A percentile compares a stretch with the other conserved stretches of the same genome.
These are phyloP conservation scores for Lagenidium sp. DNA, from an alignment of 352 stramenopile species.

Conservation along the genomic window DNA sequence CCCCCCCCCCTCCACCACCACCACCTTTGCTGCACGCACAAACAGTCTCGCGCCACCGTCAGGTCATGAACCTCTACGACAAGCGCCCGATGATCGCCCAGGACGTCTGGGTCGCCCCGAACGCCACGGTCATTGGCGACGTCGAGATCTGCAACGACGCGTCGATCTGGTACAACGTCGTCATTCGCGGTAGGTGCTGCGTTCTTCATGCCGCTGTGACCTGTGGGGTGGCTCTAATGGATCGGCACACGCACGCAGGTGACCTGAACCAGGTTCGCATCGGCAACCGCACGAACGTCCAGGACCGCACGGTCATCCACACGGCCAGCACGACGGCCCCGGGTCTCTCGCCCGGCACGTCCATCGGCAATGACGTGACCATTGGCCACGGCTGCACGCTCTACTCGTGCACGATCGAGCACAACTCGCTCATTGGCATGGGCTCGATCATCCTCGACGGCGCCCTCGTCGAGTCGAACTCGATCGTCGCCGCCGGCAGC, in stretches of 20 bases:
- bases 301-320: constrained; percentile 94
- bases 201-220: too few relatives aligned
- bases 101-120: constrained; percentile 93
- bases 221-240: background rate
- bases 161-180: constrained; percentile 95
- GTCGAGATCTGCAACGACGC: constrained; percentile 92
- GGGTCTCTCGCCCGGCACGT: constrained; percentile 73
- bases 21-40: background rate
- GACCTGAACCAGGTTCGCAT: constrained; percentile 91
- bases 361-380: constrained; percentile 95
- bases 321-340: constrained; percentile 78
- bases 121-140: constrained; percentile 94
- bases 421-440: constrained; percentile 96
- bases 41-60: constrained; percentile 89
- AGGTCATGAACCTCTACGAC: constrained; percentile 90
- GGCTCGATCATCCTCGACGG: constrained; percentile 92
- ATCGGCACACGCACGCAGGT: constrained; percentile 15
- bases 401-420: constrained; percentile 94
- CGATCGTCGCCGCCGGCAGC: constrained; percentile 93
- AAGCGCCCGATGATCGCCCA: constrained; percentile 88
- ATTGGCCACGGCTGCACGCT: constrained; percentile 94
- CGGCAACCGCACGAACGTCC: constrained; percentile 94
- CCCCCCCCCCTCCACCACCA: too few relatives aligned
- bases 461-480: constrained; percentile 89
- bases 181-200: constrained; percentile 81